Conservation (phyloP, 257 asterid species). For the Capsicum baccatum region DNA sequence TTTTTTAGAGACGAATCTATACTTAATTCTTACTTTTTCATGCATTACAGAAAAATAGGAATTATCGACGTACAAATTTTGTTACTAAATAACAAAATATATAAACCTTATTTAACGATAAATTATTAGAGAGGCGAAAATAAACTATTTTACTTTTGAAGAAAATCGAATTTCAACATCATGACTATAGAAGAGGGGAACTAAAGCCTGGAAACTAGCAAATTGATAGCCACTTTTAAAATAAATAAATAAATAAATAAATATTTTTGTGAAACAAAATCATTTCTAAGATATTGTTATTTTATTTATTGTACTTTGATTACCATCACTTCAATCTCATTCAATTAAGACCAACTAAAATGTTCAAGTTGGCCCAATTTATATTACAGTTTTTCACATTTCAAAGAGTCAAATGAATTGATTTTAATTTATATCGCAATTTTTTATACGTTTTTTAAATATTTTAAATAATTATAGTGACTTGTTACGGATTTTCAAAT, state of each 20-base stretch:
- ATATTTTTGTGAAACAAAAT: background rate
- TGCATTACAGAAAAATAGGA: too few species aligned
- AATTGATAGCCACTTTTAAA: background rate
- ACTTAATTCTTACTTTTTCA: too few species aligned
- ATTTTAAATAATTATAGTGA: background rate
- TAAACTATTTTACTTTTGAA: background rate
- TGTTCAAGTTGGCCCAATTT: background rate
- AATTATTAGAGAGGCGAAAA: too few species aligned
- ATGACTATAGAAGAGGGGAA: conserved; percentile 12
- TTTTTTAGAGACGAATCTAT: too few species aligned
- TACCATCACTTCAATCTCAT: background rate
- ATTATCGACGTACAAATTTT: too few species aligned
- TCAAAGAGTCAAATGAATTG: rapidly evolving
- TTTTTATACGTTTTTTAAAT: background rate
- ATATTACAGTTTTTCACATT: background rate
- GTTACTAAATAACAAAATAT: too few species aligned
- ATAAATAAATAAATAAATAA: too few species aligned
- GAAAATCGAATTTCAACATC: background rate
- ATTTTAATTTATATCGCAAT: background rate
- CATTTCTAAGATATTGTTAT: background rate
- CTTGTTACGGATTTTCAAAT: background rate
- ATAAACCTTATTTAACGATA: too few species aligned
- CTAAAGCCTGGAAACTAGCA: conserved; percentile 25
- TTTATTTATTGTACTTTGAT: background rate
- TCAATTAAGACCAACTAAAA: background rate